phyloP scores from a whole-genome alignment of 2,329 filamentous ascomycete species.

The Fusarium sp. region DNA sequence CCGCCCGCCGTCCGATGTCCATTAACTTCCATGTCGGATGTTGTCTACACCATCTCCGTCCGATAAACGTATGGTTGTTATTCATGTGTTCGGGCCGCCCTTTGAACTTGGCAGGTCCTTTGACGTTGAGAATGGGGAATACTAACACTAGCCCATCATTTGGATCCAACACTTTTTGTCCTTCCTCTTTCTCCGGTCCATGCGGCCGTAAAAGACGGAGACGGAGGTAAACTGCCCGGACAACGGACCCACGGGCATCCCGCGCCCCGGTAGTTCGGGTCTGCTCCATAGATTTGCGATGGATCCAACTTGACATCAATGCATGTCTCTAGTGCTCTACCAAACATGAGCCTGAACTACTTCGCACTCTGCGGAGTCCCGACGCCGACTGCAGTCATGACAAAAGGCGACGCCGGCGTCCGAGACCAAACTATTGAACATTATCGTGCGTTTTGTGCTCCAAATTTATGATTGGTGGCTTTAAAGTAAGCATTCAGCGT shows the following conservation, averaged over 20 bases:
- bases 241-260: constrained; percentile 24
- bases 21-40: constrained; percentile 17
- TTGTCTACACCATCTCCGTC: constrained; percentile 13
- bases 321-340: constrained; percentile 3
- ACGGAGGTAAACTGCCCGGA: constrained; percentile 30
- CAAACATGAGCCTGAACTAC: constrained; percentile 4
- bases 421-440: background rate
- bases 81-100: constrained; percentile 28
- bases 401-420: background rate
- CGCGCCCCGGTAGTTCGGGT: constrained; percentile 28
- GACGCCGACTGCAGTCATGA: background rate
- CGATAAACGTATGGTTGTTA: constrained; percentile 31
- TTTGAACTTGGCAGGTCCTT: constrained; percentile 9
- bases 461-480: constrained; percentile 14
- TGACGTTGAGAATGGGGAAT: constrained; percentile 13
- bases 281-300: constrained; percentile 21
- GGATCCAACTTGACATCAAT: constrained; percentile 2
- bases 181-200: background rate
- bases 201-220: constrained; percentile 23
- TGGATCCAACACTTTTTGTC: background rate
- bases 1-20: constrained; percentile 6
- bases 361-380: constrained; percentile 13
- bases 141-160: constrained; percentile 3
- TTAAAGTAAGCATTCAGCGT: background rate
- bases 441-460: background rate